Base-by-base conservation (phyloP, 2,329 filamentous ascomycete genomes). In the Exophiala dermatitidis region DNA sequence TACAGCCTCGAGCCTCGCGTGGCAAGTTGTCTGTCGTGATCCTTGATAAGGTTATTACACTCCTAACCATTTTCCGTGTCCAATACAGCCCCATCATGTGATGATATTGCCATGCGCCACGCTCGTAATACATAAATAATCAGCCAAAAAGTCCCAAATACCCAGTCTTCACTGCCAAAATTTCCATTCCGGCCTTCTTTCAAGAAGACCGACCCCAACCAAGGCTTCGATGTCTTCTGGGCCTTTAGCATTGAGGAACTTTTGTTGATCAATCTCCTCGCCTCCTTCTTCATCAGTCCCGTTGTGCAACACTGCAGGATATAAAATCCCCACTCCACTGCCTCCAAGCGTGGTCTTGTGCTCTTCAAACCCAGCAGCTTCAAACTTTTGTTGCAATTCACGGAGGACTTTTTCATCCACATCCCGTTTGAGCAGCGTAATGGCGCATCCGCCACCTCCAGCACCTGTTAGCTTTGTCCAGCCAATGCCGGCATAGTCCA, bases 381-480 rank as follows among this genome's bases (percentile, higher is more conserved):
- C 74, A 2, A 91, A 79, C 57, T 82, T 80, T 37, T 74, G 66
- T 61, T 91, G 82, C 10, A 97, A 73, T 6, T 76, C 72, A 28
- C 74, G 70, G 30, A 94, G 71, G 63, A 79, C 79, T 56, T 80
- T 73, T 10, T 67, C 63, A 4, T 80, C 67, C 1, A 79, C 74
- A 31, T 80, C 81, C 0, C 88, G 86, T 60, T 85, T 86, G 46
- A 98, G 76, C 3, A 98, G 75, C 0, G 91, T 94, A 62, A 98
- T 97, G 2, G 90, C 91, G 70, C 94, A 97, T 2, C 93, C 93
- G 52, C 93, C 94, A 8, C 93, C 94, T 26, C 93, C 93, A 1
- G 93, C 93, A 33, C 93, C 93, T 0, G 93, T 98, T 53, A 98
- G 79, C 69, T 98, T 98, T 8, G 93, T 96, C 90, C 90, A 98